These are phyloP conservation scores for Trypanosoma scelopori DNA, from an alignment of 208 protist genomes.

Conservation along the genomic window DNA sequence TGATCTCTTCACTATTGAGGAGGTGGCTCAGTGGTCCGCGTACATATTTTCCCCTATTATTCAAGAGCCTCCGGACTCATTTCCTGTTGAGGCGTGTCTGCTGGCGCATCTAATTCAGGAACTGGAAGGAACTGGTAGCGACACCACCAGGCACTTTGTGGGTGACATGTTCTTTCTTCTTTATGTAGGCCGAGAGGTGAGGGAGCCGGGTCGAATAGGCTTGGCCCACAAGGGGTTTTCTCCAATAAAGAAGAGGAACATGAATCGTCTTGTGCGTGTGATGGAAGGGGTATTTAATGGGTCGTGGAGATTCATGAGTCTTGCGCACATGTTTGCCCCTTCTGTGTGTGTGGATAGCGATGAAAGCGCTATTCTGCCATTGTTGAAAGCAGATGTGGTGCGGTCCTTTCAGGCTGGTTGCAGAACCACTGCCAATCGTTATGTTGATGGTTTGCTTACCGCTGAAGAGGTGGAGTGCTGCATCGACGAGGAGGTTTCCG, in stretches of 20 bases:
- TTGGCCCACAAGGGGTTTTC: neutral
- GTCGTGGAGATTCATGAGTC: neutral
- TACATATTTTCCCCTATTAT: slow-evolving; percentile 4
- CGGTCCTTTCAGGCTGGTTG: neutral
- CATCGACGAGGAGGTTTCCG: no score
- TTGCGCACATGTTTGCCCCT: neutral
- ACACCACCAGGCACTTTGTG: neutral
- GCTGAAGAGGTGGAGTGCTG: neutral
- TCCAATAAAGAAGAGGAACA: neutral
- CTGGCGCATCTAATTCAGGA: slow-evolving; percentile 1
- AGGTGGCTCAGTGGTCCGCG: neutral
- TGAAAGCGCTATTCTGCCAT: neutral
- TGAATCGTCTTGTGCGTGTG: slow-evolving; percentile 3
- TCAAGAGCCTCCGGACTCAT: neutral
- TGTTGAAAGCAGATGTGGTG: neutral
- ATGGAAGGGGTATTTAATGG: slow-evolving; percentile 13
- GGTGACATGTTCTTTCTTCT: slow-evolving; percentile 12
- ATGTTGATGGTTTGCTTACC: neutral
- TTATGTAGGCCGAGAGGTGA: slow-evolving; percentile 1
- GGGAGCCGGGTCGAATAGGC: neutral
- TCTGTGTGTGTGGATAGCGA: slow-evolving; percentile 4
- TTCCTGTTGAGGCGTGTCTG: neutral
- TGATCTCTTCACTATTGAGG: slow-evolving; percentile 2
- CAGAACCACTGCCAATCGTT: neutral
- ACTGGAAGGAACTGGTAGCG: neutral